Evolutionary conservation across 1,139 yeast genomes (phyloP), one percentile per base, ranked within the genome.

Genomic region (Lizanozyma gosingica): DNA sequence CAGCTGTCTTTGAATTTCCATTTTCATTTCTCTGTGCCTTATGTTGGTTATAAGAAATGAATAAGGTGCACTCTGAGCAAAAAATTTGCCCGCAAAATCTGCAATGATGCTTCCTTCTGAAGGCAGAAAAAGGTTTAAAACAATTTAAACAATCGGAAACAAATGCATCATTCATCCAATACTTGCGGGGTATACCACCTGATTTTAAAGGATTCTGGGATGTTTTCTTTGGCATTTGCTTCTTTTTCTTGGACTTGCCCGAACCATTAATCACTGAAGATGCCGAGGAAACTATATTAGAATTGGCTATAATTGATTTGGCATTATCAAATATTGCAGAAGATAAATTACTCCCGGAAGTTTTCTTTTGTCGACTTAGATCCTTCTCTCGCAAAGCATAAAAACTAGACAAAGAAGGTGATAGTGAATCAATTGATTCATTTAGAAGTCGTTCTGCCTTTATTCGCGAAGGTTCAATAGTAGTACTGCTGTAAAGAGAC

Each of bases 41-140:
- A 46, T 87, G 86, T 52, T 78, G 79, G 35, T 76, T 78, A 35
- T 94, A 95, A 2, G 87, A 74, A 11, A 88, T 78, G 48, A 87
- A 73, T 3, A 77, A 63, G 0, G 97, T 88, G 58, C 98, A 92
- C n/a, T 75, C 73, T 29, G 86, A 74, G 59, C 98, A 92, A 54
- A 88, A 92, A 35, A 92, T 92, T 57, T 90, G 97, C 2, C 97
- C 97, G 61, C 98, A 92, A 39, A 90, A 80, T 39, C 98, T 67
- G 55, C 98, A 92, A 59, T 92, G 98, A 57, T 92, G 98, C 49
- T 86, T 85, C 49, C 98, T 70, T 54, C 97, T 66, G 60, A 90
- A 92, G 0, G 81, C 77, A 0, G 85, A 77, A 54, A 86, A 86
- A 0, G 79, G 75, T 42, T 78, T 73, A 40, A 83, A 82, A 54